These are phyloP conservation scores for Thamnidium elegans DNA, from an alignment of 192 early-diverging fungal genomes.

Conservation along the genomic window DNA sequence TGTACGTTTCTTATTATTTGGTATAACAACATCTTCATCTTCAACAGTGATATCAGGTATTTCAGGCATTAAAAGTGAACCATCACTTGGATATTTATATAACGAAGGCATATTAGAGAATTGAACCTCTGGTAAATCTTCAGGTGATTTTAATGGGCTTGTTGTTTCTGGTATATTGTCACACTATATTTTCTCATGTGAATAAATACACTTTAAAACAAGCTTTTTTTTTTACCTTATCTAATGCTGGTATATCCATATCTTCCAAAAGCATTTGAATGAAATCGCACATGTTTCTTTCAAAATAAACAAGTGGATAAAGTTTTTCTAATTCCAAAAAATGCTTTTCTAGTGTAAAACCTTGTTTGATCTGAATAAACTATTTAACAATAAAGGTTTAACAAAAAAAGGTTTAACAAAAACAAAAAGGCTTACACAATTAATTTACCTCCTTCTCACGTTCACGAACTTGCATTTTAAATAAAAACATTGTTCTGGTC, in stretches of 20 bases:
- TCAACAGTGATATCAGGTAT: slow-evolving; percentile 37
- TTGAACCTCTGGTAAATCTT: slow-evolving; percentile 9
- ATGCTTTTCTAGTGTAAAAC: slow-evolving; percentile 34
- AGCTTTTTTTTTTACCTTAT: slow-evolving; percentile 34
- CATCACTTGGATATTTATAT: slow-evolving; percentile 48
- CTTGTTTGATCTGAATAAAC: slow-evolving; percentile 35
- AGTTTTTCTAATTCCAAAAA: slow-evolving; percentile 42
- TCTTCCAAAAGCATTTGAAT: slow-evolving; percentile 43
- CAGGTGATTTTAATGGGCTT: slow-evolving; percentile 13
- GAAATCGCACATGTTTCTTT: slow-evolving; percentile 49
- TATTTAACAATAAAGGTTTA: background rate
- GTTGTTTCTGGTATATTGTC: slow-evolving; percentile 8
- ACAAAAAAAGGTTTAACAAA: background rate
- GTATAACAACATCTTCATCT: slow-evolving; percentile 4
- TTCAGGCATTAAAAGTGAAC: slow-evolving; percentile 52
- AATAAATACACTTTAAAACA: too few relatives aligned
- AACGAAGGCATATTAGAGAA: slow-evolving; percentile 29
- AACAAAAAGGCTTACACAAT: background rate
- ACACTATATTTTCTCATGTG: slow-evolving; percentile 6
- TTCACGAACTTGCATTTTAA: slow-evolving; percentile 12
- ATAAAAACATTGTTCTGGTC: slow-evolving; percentile 40
- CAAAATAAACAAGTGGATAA: slow-evolving; percentile 46
- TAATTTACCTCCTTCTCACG: slow-evolving; percentile 14
- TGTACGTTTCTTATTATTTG: slow-evolving; percentile 10
- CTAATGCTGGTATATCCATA: slow-evolving; percentile 43